These are phyloP conservation scores for Gynandropsis gynandra DNA, from an alignment of 345 rosid genomes.

Conservation along the genomic window DNA sequence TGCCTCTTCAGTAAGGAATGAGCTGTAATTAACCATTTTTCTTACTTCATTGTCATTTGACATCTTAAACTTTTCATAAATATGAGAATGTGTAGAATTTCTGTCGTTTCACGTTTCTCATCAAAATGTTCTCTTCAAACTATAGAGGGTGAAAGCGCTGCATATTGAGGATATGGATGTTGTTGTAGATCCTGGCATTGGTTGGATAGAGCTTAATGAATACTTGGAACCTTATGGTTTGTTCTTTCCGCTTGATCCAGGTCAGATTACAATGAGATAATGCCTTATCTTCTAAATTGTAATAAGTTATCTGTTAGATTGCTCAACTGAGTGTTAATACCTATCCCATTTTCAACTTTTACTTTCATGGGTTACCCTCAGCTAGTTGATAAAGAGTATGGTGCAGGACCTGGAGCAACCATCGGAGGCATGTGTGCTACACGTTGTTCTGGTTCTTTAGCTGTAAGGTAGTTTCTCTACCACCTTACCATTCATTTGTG, in stretches of 20 bases:
- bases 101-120: slow-evolving; percentile 3
- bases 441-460: slow-evolving; percentile 94
- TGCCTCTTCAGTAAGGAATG: neutral
- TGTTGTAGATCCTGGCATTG: slow-evolving; percentile 95
- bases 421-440: slow-evolving; percentile 98
- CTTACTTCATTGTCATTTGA: neutral
- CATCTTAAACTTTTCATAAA: neutral
- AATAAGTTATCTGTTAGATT: neutral
- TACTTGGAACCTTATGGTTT: slow-evolving; percentile 78
- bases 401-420: slow-evolving; percentile 88
- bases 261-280: slow-evolving; percentile 30
- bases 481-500: neutral
- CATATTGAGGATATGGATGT: slow-evolving; percentile 93
- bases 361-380: neutral
- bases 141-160: slow-evolving; percentile 71
- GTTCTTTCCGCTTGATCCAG: slow-evolving; percentile 96
- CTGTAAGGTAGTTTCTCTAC: slow-evolving; percentile 61
- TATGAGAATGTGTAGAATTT: neutral
- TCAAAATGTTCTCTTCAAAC: slow-evolving; percentile 9
- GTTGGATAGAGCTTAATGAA: slow-evolving; percentile 93
- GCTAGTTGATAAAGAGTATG: slow-evolving; percentile 5
- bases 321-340: neutral
- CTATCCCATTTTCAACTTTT: neutral
- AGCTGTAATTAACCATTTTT: neutral
- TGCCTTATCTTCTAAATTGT: slow-evolving; percentile 1